These are phyloP conservation scores for Sugiyamaella floridensis DNA, from an alignment of 805 yeast species.

Conservation along the genomic window DNA sequence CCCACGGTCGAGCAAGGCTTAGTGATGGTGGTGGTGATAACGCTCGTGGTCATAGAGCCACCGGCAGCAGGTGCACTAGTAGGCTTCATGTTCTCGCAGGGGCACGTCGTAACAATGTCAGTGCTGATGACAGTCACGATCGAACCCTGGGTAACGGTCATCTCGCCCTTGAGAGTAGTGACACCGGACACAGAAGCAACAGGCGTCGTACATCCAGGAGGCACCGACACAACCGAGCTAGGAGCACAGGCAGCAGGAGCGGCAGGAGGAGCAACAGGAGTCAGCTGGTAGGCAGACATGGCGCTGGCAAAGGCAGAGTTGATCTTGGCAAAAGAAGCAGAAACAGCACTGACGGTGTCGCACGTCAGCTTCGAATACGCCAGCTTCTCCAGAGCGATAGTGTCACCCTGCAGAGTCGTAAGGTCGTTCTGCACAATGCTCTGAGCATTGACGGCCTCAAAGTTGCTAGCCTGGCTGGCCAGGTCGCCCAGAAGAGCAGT, in stretches of 20 bases:
- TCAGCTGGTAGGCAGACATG: slow-evolving; percentile 6
- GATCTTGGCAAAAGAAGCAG: slow-evolving; percentile 10
- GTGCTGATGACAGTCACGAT: slow-evolving; percentile 2
- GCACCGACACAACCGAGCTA: not conserved
- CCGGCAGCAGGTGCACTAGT: slow-evolving; percentile 1
- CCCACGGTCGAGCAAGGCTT: slow-evolving; percentile 4
- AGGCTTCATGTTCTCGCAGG: slow-evolving; percentile 1
- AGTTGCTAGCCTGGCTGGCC: slow-evolving; percentile 21
- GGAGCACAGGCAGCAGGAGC: slow-evolving; percentile 3
- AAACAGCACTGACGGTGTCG: slow-evolving; percentile 10
- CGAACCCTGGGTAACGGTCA: not conserved
- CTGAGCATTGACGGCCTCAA: slow-evolving; percentile 20
- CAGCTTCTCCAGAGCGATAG: slow-evolving; percentile 17
- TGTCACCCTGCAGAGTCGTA: slow-evolving; percentile 15
- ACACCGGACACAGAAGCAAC: not conserved
- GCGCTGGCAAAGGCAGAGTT: slow-evolving; percentile 9
- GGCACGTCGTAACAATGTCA: slow-evolving; percentile 3
- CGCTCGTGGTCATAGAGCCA: not conserved
- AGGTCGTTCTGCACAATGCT: slow-evolving; percentile 22
- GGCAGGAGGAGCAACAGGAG: not conserved
- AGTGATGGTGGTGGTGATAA: slow-evolving; percentile 4
- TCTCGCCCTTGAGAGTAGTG: not conserved
- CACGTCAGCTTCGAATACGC: slow-evolving; percentile 16
- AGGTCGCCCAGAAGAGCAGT: slow-evolving; percentile 19
- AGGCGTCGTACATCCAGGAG: not conserved